Percentiles rank a stretch among this genome's conserved stretches.
Conservation (phyloP, 106 monocot genomes). For the Acorus calamus region DNA sequence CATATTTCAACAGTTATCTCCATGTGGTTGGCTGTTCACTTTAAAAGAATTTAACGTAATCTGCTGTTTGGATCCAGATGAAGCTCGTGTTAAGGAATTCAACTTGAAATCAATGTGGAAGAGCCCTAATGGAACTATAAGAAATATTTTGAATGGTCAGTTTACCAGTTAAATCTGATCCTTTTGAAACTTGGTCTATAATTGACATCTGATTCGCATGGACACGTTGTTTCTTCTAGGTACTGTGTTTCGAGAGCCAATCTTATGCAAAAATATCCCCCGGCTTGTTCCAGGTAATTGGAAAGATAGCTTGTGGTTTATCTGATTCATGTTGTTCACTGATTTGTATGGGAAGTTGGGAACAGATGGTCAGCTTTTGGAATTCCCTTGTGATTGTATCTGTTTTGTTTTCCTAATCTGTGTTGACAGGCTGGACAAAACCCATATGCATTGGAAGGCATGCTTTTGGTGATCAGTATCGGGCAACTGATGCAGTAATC, state of each 20-base stretch:
- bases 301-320: neutral
- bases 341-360: no score
- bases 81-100: conserved; percentile 80
- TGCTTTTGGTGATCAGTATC: conserved; percentile 97
- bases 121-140: conserved; percentile 94
- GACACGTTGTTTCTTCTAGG: conserved; percentile 24
- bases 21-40: no score
- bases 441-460: conserved; percentile 97
- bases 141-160: conserved; percentile 90
- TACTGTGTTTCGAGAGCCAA: conserved; percentile 95
- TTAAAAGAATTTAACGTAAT: no score
- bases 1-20: no score
- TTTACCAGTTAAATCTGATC: neutral
- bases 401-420: neutral
- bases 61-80: conserved; percentile 30
- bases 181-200: no score
- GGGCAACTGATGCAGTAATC: conserved; percentile 74
- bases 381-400: neutral
- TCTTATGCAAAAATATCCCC: conserved; percentile 84
- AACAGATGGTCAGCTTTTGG: no score
- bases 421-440: conserved; percentile 67
- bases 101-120: conserved; percentile 92
- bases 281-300: conserved; percentile 64
- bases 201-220: no score
- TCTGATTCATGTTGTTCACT: neutral